Conservation (phyloP, 2,329 filamentous ascomycete species). For the Hypoxylon sp. region DNA sequence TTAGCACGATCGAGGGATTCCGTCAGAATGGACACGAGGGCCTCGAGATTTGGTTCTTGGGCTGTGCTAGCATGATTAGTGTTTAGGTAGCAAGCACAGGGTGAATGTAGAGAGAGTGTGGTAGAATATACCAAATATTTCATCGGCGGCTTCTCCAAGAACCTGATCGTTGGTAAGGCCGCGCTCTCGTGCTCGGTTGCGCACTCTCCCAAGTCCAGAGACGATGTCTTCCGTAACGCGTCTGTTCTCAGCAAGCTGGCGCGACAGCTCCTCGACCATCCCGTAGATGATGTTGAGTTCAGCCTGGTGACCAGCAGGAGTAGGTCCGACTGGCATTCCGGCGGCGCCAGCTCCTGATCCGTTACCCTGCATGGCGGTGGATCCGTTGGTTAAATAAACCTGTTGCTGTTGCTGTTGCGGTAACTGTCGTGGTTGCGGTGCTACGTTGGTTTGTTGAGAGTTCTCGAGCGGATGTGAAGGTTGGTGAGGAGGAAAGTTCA, state of each 20-base stretch:
- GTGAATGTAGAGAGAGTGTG: neutral
- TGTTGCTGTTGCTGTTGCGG: conserved; percentile 29
- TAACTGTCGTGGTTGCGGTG: conserved; percentile 16
- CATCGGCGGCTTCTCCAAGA: conserved; percentile 68
- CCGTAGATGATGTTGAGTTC: conserved; percentile 78
- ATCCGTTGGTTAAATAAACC: conserved; percentile 36
- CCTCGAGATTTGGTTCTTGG: conserved; percentile 72
- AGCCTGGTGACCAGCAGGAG: conserved; percentile 76
- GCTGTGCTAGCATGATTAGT: conserved; percentile 56
- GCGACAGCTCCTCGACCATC: conserved; percentile 77
- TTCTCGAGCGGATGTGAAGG: conserved; percentile 13
- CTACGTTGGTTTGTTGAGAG: conserved; percentile 20
- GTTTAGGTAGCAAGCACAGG: neutral
- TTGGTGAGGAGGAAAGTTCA: conserved; percentile 28
- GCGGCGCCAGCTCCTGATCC: conserved; percentile 56
- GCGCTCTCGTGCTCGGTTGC: conserved; percentile 67
- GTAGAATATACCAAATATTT: conserved; percentile 66
- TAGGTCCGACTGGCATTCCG: conserved; percentile 66
- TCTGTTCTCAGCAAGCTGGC: conserved; percentile 73
- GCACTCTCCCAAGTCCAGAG: conserved; percentile 72
- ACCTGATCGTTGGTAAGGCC: conserved; percentile 72
- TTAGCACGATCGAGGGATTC: conserved; percentile 75
- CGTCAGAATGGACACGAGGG: conserved; percentile 71
- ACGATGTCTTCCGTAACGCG: conserved; percentile 75
- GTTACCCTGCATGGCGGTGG: conserved; percentile 51